Base-by-base conservation (phyloP, 192 early-diverging fungal species). In the Umbelopsis isabellina region DNA sequence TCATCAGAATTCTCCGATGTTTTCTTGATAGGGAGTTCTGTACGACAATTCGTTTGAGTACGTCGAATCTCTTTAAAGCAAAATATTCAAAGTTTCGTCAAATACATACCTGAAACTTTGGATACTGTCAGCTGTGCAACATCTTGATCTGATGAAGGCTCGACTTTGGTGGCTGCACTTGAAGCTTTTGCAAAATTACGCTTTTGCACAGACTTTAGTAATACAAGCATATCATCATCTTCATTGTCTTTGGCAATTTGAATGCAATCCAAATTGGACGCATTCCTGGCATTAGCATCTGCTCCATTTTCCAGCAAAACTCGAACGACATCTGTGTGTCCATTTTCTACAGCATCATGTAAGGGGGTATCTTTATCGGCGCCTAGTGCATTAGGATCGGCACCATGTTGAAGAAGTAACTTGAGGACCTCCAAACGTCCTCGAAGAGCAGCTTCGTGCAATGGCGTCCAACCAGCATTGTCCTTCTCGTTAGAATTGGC, bases 391-490 rank as follows among this genome's bases (percentile, higher is more conserved):
- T 85, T 81, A 50, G 82, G 78, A 65, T 90, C 83, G 8, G 89
- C 87, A 20, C 86, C 86, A 68, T 83, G 80, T 49, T 74, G 87
- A 44, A 78, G 82, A 33, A 88, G 67, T 2, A 88, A 67, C 37
- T 75, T 68, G 12, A 88, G 84, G 47, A 88, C 82, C 37, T 84
- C 75, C 12, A 66, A 22, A 41, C 80, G 80, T 2, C 90, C 90
- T 18, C 83, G 78, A 3, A 90, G 80, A 23, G 90, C 81, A 18
- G 89, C 85, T 72, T 89, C 80, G 70, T 92, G 91, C 18, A 92
- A 49, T 6, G 89, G 88, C 10, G 88, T 91, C 74, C 86, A 83
- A 4, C 89, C 89, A 30, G 89, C 87, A 65, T 91, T 82, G 51
- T 91, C 90, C 35, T 70, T 82, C 49, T 84, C 80, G 46, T 87